phyloP scores from a whole-genome alignment of 345 rosid species.

The Raphanus sativus region DNA sequence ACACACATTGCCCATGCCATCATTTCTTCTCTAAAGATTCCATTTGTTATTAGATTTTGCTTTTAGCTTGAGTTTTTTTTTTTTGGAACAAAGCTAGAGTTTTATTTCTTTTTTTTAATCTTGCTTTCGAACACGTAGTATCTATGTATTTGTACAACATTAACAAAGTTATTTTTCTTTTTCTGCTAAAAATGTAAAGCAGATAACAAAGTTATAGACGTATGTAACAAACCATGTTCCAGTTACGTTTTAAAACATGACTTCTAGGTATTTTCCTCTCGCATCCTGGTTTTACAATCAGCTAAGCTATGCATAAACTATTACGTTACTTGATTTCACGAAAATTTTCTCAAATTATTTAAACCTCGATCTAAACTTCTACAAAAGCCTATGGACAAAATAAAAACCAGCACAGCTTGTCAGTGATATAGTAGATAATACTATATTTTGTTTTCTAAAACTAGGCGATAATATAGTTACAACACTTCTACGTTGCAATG shows the following conservation, averaged over 20 bases:
- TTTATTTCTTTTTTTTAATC: not conserved
- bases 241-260: not conserved
- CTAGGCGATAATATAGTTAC: not conserved
- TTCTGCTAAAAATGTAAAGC: no score
- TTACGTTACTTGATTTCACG: not conserved
- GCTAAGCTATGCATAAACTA: not conserved
- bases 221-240: not conserved
- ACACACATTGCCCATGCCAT: conserved; percentile 23
- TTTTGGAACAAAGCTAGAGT: not conserved
- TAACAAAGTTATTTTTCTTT: no score
- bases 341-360: not conserved
- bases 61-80: not conserved
- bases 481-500: not conserved
- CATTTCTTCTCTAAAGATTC: conserved; percentile 21
- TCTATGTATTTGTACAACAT: no score
- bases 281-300: not conserved
- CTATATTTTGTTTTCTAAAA: no score
- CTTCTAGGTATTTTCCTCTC: not conserved
- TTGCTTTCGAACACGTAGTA: no score
- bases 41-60: conserved; percentile 8
- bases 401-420: not conserved
- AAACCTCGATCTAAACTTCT: not conserved
- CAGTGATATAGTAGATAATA: not conserved
- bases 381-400: not conserved
- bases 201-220: not conserved